phyloP scores from a whole-genome alignment of 2,329 filamentous ascomycete genomes.

The Colletotrichum sp. region DNA sequence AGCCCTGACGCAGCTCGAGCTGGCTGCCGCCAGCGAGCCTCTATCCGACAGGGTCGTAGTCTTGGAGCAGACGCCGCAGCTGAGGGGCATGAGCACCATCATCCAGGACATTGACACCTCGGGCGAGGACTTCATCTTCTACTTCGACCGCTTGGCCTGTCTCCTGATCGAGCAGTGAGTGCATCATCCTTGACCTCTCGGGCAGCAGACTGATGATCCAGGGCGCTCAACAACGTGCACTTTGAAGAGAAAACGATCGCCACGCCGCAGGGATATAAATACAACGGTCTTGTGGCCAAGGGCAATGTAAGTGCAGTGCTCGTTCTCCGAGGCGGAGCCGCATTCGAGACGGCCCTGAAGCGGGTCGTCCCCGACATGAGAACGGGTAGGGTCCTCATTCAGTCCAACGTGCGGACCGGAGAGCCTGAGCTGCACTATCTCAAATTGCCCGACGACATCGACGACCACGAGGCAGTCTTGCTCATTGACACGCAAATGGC shows the following conservation, averaged over 20 bases:
- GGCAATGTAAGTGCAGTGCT: slow-evolving; percentile 86
- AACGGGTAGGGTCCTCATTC: slow-evolving; percentile 87
- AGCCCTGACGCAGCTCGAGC: slow-evolving; percentile 77
- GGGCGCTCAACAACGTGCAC: slow-evolving; percentile 77
- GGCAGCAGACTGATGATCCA: slow-evolving; percentile 34
- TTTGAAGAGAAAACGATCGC: slow-evolving; percentile 69
- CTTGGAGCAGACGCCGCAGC: slow-evolving; percentile 78
- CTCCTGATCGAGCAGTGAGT: slow-evolving; percentile 79
- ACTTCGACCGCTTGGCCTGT: slow-evolving; percentile 89
- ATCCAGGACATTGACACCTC: slow-evolving; percentile 80
- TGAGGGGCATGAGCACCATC: slow-evolving; percentile 88
- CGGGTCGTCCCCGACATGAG: slow-evolving; percentile 92
- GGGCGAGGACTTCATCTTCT: slow-evolving; percentile 94
- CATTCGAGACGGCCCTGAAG: slow-evolving; percentile 85
- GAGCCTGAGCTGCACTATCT: slow-evolving; percentile 94
- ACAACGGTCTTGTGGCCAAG: slow-evolving; percentile 72
- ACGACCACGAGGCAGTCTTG: slow-evolving; percentile 79
- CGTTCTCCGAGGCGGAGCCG: slow-evolving; percentile 86
- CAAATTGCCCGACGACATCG: slow-evolving; percentile 77
- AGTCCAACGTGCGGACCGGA: slow-evolving; percentile 82
- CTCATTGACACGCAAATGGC: slow-evolving; percentile 95
- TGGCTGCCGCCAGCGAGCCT: slow-evolving; percentile 72
- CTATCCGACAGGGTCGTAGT: slow-evolving; percentile 78
- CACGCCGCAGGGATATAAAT: slow-evolving; percentile 74
- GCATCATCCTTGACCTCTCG: too few species aligned